Evolutionary conservation across 1,139 yeast species (phyloP).

Genomic region (Yamadazyma dushanensis): DNA sequence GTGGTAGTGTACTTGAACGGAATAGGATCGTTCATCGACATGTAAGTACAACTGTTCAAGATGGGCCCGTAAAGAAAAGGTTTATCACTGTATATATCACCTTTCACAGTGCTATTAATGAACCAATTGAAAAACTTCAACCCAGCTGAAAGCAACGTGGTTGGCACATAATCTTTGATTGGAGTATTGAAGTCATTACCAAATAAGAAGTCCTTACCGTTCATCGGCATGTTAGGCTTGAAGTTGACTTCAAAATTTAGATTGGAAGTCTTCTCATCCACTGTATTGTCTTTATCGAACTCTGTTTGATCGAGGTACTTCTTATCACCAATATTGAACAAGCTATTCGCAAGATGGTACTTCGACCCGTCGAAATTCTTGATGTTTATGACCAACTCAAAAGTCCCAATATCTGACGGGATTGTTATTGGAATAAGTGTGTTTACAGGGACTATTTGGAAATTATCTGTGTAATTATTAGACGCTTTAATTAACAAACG

Average conservation of each 20-base stretch:
- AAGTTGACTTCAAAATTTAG: conserved; percentile 38
- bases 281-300: conserved; percentile 13
- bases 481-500: conserved; percentile 39
- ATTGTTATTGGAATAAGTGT: conserved; percentile 35
- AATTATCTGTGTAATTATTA: conserved; percentile 24
- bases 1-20: conserved; percentile 14
- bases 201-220: conserved; percentile 55
- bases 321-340: conserved; percentile 33
- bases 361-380: conserved; percentile 48
- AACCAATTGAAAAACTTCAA: conserved; percentile 57
- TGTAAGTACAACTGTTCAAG: conserved; percentile 53
- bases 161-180: conserved; percentile 59
- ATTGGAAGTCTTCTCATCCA: conserved; percentile 17
- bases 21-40: conserved; percentile 21
- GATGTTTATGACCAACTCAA: conserved; percentile 40
- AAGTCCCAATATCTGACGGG: conserved; percentile 38
- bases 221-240: conserved; percentile 40
- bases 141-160: conserved; percentile 42
- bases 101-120: conserved; percentile 64
- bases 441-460: conserved; percentile 46
- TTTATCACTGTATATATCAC: conserved; percentile 60
- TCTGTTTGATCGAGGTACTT: conserved; percentile 28
- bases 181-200: conserved; percentile 72
- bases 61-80: conserved; percentile 67
- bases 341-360: conserved; percentile 36